Percentiles rank a stretch among this genome's conserved stretches.
Evolutionary conservation across 2,329 filamentous ascomycete species (phyloP).

Genomic region (Alternaria novae-zelandiae): DNA sequence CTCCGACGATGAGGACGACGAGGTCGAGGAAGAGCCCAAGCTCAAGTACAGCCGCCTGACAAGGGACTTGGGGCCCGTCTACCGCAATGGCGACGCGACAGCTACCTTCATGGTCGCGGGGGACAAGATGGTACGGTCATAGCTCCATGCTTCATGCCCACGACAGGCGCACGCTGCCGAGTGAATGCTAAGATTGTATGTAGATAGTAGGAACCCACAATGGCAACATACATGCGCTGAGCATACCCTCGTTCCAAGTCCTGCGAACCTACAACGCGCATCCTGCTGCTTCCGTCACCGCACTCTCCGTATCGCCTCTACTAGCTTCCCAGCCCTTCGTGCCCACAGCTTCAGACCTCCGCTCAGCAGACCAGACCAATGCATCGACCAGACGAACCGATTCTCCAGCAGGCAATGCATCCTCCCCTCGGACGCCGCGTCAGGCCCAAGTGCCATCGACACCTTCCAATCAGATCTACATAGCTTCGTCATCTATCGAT

Average conservation of each 20-base stretch:
- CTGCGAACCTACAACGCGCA: conserved; percentile 91
- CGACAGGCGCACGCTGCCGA: conserved; percentile 68
- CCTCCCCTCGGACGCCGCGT: conserved; percentile 61
- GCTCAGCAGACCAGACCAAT: conserved; percentile 39
- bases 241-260: conserved; percentile 79
- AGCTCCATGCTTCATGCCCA: conserved; percentile 13
- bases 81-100: conserved; percentile 93
- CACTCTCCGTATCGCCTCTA: conserved; percentile 87
- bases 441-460: conserved; percentile 70
- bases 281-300: conserved; percentile 81
- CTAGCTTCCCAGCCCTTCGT: conserved; percentile 62
- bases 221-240: conserved; percentile 91
- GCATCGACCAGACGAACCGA: conserved; percentile 50
- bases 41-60: conserved; percentile 93
- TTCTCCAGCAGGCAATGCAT: conserved; percentile 39
- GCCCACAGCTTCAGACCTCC: conserved; percentile 24
- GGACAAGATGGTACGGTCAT: conserved; percentile 84
- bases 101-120: conserved; percentile 88
- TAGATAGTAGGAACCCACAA: conserved; percentile 94
- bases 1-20: conserved; percentile 70
- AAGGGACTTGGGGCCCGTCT: conserved; percentile 77
- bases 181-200: conserved; percentile 42
- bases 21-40: conserved; percentile 90
- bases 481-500: conserved; percentile 92
- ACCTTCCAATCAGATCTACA: conserved; percentile 89